Evolutionary conservation across 1,284 basidiomycete species (phyloP).

Genomic region (Psilocybe mexicana): DNA sequence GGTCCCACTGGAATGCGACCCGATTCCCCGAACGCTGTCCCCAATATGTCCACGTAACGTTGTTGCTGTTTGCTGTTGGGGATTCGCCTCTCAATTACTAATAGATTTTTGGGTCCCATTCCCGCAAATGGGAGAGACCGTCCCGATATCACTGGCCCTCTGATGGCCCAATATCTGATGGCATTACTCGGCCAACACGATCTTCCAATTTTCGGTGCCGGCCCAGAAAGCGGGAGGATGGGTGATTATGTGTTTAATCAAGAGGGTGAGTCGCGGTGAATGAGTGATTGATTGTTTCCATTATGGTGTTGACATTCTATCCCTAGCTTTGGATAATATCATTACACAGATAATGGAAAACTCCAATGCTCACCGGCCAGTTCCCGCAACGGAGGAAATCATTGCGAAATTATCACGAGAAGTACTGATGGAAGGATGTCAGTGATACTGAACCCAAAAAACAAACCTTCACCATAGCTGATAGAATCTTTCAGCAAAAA

Average conservation of each 20-base stretch:
- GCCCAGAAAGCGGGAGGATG: slow-evolving; percentile 54
- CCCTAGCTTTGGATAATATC: slow-evolving; percentile 72
- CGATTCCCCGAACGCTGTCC: slow-evolving; percentile 24
- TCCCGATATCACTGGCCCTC: slow-evolving; percentile 51
- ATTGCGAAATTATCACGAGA: slow-evolving; percentile 62
- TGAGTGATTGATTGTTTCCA: too few species aligned
- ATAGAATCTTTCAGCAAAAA: slow-evolving; percentile 40
- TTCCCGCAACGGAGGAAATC: slow-evolving; percentile 74
- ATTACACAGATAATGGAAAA: slow-evolving; percentile 78
- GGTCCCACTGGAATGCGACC: slow-evolving; percentile 13
- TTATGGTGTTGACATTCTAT: background rate
- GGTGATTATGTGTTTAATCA: slow-evolving; percentile 85
- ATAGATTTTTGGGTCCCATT: slow-evolving; percentile 19
- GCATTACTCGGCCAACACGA: slow-evolving; percentile 55
- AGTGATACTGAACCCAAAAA: slow-evolving; percentile 26
- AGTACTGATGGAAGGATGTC: slow-evolving; percentile 62
- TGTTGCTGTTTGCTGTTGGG: slow-evolving; percentile 1
- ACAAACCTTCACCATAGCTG: slow-evolving; percentile 5
- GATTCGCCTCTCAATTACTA: slow-evolving; percentile 1
- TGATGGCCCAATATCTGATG: slow-evolving; percentile 74
- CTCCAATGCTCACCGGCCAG: slow-evolving; percentile 63
- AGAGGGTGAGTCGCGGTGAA: slow-evolving; percentile 52
- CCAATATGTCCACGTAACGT: slow-evolving; percentile 51
- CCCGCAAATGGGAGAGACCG: slow-evolving; percentile 24
- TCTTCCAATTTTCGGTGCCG: slow-evolving; percentile 42